Percentiles rank a stretch among this genome's conserved stretches.
These are phyloP conservation scores for Tricholoma furcatifolium DNA, from an alignment of 768 basidiomycete species.

Conservation along the genomic window DNA sequence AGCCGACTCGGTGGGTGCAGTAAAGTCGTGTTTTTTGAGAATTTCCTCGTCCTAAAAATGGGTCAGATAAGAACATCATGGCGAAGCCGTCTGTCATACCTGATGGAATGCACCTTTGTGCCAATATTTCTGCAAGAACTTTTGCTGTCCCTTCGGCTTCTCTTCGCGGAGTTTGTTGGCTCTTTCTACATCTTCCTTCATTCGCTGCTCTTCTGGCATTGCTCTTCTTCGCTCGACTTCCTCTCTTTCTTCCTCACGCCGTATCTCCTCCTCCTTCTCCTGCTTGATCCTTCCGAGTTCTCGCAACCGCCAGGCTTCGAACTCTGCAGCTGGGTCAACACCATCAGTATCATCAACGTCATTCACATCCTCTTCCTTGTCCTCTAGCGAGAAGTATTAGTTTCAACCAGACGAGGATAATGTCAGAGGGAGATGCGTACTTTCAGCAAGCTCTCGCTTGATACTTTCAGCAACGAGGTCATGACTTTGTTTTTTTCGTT, in stretches of 20 bases:
- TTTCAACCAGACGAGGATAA: not conserved
- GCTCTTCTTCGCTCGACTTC: slow-evolving; percentile 91
- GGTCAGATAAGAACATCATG: not conserved
- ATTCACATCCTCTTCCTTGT: slow-evolving; percentile 78
- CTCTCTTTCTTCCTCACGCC: slow-evolving; percentile 79
- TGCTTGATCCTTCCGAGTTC: slow-evolving; percentile 92
- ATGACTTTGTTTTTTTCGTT: slow-evolving; percentile 85
- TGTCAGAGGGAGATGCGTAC: slow-evolving; percentile 44
- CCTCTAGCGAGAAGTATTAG: slow-evolving; percentile 54
- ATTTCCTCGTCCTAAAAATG: slow-evolving; percentile 73
- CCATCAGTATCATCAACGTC: slow-evolving; percentile 97
- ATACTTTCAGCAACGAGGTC: slow-evolving; percentile 95
- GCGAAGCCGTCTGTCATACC: slow-evolving; percentile 38
- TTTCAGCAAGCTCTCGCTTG: slow-evolving; percentile 85
- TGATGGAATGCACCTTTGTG: slow-evolving; percentile 99
- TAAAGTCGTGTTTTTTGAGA: slow-evolving; percentile 79
- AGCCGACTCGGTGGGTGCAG: slow-evolving; percentile 85
- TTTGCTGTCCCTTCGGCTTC: slow-evolving; percentile 88
- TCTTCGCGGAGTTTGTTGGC: slow-evolving; percentile 82
- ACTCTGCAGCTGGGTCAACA: slow-evolving; percentile 83
- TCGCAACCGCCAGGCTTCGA: slow-evolving; percentile 94
- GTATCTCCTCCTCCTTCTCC: slow-evolving; percentile 87
- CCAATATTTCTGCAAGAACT: slow-evolving; percentile 97
- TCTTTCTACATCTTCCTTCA: slow-evolving; percentile 89
- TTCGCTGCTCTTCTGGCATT: slow-evolving; percentile 87